Base-by-base conservation (phyloP, 768 basidiomycete genomes). In the Termitomyces eurrhizus region DNA sequence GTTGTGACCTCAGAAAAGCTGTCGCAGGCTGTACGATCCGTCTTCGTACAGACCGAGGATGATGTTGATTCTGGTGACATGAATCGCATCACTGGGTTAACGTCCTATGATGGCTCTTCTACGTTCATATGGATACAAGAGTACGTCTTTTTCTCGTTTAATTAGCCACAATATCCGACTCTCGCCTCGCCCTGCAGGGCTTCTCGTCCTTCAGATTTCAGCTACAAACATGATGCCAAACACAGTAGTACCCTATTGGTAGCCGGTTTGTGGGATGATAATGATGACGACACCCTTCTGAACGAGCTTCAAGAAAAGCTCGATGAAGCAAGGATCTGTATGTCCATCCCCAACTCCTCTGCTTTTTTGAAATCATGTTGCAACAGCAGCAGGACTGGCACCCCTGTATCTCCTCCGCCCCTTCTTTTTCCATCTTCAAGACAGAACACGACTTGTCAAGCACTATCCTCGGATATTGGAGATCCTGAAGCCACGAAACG, bases 191-290 rank as follows among this genome's bases (percentile, higher is more conserved):
- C 44, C 11, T 49, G 46, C 69, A 90, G 90, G 69, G 77, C 79
- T 14, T 73, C 77, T 42, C 79, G 83, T 50, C 88, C 88, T 0
- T 80, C 83, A 0, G 90, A 92, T 71, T 90, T 92, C 67, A 90
- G 86, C 71, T 92, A 92, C 75, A 90, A 88, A 62, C 86, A 89
- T 65, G 88, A 92, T 68, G 87, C 90, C 6, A 82, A 83, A 68
- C 84, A 84, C 51, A 78, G 71, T 53, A 80, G 75, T 56, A 77
- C 75, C 45, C 74, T 91, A 24, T 72, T 89, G 32, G 78, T 85
- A n/a, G 79, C 87, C 9, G 77, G 77, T 52, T 66, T 90, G 57
- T 85, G 83, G 83, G 66, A 78, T 32, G 78, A 80, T 29, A 64
- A 61, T 51, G 67, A 74, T 62, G 73, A 74, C 65, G 62, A 74